phyloP scores from a whole-genome alignment of 2,329 filamentous ascomycete genomes.

The Arthrobotrys megalospora region DNA sequence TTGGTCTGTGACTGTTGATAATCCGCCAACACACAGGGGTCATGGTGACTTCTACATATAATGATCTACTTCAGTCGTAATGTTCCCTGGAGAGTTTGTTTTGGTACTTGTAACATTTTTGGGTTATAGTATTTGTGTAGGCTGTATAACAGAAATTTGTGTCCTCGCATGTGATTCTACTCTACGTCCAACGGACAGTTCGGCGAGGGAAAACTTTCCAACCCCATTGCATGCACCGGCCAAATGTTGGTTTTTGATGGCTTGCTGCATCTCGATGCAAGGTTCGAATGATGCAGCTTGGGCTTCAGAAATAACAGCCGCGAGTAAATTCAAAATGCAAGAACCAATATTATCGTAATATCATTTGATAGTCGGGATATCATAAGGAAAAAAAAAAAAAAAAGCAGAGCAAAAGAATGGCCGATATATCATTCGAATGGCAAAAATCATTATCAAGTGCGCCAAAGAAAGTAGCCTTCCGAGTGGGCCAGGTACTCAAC shows the following conservation, averaged over 20 bases:
- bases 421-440: slow-evolving; percentile 44
- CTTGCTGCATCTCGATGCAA: slow-evolving; percentile 47
- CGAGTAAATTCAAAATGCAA: slow-evolving; percentile 32
- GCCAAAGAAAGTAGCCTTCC: slow-evolving; percentile 50
- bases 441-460: slow-evolving; percentile 15
- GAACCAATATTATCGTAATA: slow-evolving; percentile 10
- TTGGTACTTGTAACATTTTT: slow-evolving; percentile 44
- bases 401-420: slow-evolving; percentile 13
- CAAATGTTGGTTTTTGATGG: slow-evolving; percentile 21
- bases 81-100: slow-evolving; percentile 13
- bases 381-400: slow-evolving; percentile 28
- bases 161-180: slow-evolving; percentile 50
- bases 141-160: slow-evolving; percentile 49
- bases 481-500: slow-evolving; percentile 59
- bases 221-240: slow-evolving; percentile 26
- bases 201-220: slow-evolving; percentile 25
- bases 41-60: slow-evolving; percentile 5
- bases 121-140: slow-evolving; percentile 3
- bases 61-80: neutral
- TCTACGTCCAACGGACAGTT: slow-evolving; percentile 29
- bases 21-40: neutral
- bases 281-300: slow-evolving; percentile 39
- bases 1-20: neutral
- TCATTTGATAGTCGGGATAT: slow-evolving; percentile 55
- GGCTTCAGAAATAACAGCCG: slow-evolving; percentile 38